Conservation (phyloP, 2,329 filamentous ascomycete genomes). For the Pestalotiopsis sp. region DNA sequence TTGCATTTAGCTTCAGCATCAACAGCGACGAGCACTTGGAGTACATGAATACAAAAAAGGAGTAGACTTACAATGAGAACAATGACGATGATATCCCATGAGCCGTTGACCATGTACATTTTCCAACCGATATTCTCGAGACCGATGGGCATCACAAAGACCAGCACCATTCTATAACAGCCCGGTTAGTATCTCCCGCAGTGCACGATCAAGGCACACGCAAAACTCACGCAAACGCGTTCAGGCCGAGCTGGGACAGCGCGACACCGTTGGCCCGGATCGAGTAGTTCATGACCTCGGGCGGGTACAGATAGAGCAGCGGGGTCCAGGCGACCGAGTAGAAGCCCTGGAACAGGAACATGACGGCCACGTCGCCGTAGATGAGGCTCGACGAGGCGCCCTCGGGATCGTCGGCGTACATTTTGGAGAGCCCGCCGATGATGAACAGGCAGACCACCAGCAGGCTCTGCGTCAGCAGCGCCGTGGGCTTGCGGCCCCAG, state of each 20-base stretch:
- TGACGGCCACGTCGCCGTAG: conserved; percentile 37
- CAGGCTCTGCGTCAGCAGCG: conserved; percentile 39
- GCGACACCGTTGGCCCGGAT: conserved; percentile 51
- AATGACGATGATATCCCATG: conserved; percentile 43
- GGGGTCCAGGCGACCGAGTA: conserved; percentile 56
- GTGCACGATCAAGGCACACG: not conserved
- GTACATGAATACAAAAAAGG: not conserved
- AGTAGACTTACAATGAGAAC: conserved; percentile 37
- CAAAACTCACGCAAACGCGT: conserved; percentile 30
- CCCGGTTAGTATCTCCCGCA: not conserved
- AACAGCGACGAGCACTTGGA: no score
- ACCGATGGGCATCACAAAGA: conserved; percentile 45
- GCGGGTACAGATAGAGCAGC: conserved; percentile 49
- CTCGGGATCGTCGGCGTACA: conserved; percentile 32
- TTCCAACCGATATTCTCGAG: conserved; percentile 46
- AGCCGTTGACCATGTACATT: conserved; percentile 50
- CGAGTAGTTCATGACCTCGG: conserved; percentile 52
- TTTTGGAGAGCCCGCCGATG: conserved; percentile 52
- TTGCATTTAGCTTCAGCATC: not conserved
- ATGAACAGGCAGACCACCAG: conserved; percentile 51
- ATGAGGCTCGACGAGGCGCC: conserved; percentile 29
- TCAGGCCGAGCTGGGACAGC: conserved; percentile 34
- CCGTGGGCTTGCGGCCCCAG: conserved; percentile 48
- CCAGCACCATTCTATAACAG: conserved; percentile 35
- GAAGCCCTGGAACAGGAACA: conserved; percentile 55